Percentiles rank a stretch among this genome's conserved stretches.
These are phyloP conservation scores for Leishmania tarentolae DNA, from an alignment of 208 protist species.

Conservation along the genomic window DNA sequence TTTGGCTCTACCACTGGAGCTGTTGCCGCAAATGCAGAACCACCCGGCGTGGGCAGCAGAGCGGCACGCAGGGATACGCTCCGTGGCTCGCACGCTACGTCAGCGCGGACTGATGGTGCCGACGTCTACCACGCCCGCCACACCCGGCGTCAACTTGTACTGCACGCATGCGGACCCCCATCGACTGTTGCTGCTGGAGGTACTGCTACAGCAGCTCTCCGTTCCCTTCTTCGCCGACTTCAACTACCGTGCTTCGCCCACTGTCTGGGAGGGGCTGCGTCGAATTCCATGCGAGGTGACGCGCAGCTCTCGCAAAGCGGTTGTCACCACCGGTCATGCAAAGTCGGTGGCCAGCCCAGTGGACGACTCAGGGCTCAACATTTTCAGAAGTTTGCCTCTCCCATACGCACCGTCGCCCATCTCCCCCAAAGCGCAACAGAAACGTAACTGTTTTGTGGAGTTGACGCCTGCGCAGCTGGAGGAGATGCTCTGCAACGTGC, in stretches of 20 bases:
- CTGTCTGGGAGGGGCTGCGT: slow-evolving; percentile 47
- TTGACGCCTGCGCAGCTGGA: slow-evolving; percentile 19
- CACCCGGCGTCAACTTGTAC: slow-evolving; percentile 3
- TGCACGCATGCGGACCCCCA: slow-evolving; percentile 32
- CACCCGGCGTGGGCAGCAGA: slow-evolving; percentile 19
- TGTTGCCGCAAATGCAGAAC: slow-evolving; percentile 15
- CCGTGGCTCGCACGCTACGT: slow-evolving; percentile 23
- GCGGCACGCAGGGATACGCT: slow-evolving; percentile 15
- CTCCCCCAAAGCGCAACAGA: neutral
- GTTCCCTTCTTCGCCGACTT: slow-evolving; percentile 70
- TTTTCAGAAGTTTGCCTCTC: neutral
- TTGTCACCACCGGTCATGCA: neutral
- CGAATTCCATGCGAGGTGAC: slow-evolving; percentile 16
- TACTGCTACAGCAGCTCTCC: slow-evolving; percentile 47
- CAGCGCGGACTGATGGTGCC: slow-evolving; percentile 27
- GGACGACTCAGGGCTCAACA: neutral
- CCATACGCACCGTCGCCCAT: neutral
- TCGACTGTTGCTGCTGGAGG: slow-evolving; percentile 47
- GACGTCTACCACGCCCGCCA: neutral
- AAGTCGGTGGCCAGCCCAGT: slow-evolving; percentile 2
- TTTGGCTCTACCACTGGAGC: slow-evolving; percentile 21
- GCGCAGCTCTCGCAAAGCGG: neutral
- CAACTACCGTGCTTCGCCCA: slow-evolving; percentile 35
- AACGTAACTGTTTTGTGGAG: slow-evolving; percentile 22
- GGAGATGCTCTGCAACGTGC: slow-evolving; percentile 14